Evolutionary conservation across 176 grass and related monocot species (phyloP).

Genomic region (Phoenix roebelenii): DNA sequence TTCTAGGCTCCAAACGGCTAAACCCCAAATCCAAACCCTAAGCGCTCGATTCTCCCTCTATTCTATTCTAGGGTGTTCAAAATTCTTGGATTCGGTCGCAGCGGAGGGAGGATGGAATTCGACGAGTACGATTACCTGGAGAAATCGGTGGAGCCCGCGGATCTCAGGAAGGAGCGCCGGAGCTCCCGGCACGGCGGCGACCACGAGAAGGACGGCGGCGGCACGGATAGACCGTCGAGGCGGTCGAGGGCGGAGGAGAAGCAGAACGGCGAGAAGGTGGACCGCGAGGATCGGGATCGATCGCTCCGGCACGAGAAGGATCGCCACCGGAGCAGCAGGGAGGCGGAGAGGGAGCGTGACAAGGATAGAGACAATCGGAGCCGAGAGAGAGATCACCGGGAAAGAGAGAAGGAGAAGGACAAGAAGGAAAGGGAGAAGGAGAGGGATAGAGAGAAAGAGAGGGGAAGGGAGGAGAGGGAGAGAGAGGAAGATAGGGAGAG

Average conservation of each 20-base stretch:
- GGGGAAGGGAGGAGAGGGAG: not conserved
- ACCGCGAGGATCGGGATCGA: not conserved
- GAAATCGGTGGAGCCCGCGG: constrained; percentile 4
- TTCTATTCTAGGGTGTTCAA: too few relatives aligned
- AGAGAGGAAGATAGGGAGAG: not conserved
- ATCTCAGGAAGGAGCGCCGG: not conserved
- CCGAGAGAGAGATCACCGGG: constrained; percentile 10
- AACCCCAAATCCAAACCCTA: too few relatives aligned
- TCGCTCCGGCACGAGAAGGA: not conserved
- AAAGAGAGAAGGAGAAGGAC: not conserved
- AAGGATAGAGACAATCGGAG: not conserved
- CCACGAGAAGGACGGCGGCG: constrained; percentile 2
- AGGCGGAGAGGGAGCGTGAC: constrained; percentile 4
- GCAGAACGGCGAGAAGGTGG: constrained; percentile 4
- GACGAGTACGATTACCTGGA: constrained; percentile 21
- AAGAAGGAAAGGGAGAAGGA: not conserved
- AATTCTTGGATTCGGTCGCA: too few relatives aligned
- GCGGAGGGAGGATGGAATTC: constrained; percentile 2
- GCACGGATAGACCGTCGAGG: not conserved
- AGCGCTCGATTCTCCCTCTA: too few relatives aligned
- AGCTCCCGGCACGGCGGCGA: not conserved
- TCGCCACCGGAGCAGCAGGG: not conserved
- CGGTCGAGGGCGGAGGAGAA: constrained; percentile 6
- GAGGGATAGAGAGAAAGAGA: not conserved
- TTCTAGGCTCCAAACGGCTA: too few relatives aligned